phyloP scores from a whole-genome alignment of 2,329 filamentous ascomycete genomes.

The Stagonosporopsis chrysanthemi region DNA sequence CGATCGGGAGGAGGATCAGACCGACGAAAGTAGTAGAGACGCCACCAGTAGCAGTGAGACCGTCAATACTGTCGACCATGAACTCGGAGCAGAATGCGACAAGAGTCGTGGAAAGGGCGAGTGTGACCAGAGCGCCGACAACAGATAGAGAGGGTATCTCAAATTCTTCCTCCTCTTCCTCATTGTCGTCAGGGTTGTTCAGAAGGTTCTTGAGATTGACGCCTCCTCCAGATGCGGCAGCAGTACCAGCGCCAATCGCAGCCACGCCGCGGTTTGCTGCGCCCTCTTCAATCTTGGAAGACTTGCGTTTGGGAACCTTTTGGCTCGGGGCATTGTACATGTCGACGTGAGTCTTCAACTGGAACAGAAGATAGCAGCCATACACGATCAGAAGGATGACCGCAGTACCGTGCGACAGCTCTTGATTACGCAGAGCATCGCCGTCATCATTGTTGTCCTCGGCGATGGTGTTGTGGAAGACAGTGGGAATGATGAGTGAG shows the following conservation, averaged over 20 bases:
- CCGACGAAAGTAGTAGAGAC: conserved; percentile 69
- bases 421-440: conserved; percentile 42
- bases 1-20: conserved; percentile 69
- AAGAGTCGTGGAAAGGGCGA: conserved; percentile 75
- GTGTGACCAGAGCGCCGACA: conserved; percentile 73
- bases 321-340: conserved; percentile 83
- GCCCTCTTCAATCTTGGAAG: conserved; percentile 58
- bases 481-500: conserved; percentile 86
- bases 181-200: conserved; percentile 42
- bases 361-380: conserved; percentile 84
- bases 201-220: conserved; percentile 58
- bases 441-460: conserved; percentile 29
- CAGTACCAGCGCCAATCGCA: conserved; percentile 60
- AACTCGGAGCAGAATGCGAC: conserved; percentile 79
- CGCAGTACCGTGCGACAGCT: conserved; percentile 72
- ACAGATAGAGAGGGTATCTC: conserved; percentile 78
- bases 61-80: conserved; percentile 67
- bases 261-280: conserved; percentile 60
- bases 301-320: conserved; percentile 71
- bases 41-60: conserved; percentile 56
- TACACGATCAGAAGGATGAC: conserved; percentile 87
- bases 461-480: conserved; percentile 63
- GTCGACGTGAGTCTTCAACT: conserved; percentile 81
- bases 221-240: conserved; percentile 59
- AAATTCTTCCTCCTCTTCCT: conserved; percentile 71